Percentiles rank a stretch among this genome's conserved stretches.
phyloP scores from a whole-genome alignment of 2,329 filamentous ascomycete genomes.

The Metarhizium brunneum region DNA sequence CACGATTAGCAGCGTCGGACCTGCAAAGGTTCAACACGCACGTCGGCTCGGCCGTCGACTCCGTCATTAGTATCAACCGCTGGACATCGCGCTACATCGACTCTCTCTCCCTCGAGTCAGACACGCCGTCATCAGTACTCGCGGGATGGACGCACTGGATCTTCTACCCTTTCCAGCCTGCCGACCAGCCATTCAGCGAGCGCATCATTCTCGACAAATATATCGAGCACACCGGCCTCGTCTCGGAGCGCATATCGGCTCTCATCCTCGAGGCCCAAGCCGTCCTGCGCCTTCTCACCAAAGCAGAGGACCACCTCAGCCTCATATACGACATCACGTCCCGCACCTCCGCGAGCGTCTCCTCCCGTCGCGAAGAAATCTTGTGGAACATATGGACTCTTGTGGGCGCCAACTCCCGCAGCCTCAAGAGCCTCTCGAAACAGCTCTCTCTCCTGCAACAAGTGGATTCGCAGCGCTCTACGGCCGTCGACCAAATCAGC shows the following conservation, averaged over 20 bases:
- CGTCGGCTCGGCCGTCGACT: conserved; percentile 64
- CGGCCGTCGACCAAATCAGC: conserved; percentile 59
- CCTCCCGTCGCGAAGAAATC: conserved; percentile 53
- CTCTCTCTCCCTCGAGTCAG: conserved; percentile 37
- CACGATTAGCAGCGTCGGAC: conserved; percentile 53
- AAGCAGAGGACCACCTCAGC: conserved; percentile 60
- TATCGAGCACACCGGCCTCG: conserved; percentile 58
- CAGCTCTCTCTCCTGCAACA: conserved; percentile 56
- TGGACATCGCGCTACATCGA: conserved; percentile 66
- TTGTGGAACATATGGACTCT: conserved; percentile 65
- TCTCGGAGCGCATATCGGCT: conserved; percentile 58
- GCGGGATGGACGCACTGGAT: conserved; percentile 33
- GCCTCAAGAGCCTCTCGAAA: conserved; percentile 49
- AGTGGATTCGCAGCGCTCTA: conserved; percentile 56
- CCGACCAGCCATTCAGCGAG: conserved; percentile 39
- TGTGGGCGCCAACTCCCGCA: conserved; percentile 57
- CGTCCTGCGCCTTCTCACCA: conserved; percentile 54
- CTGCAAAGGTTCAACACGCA: conserved; percentile 69
- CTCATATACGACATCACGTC: conserved; percentile 61
- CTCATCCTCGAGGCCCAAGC: conserved; percentile 64
- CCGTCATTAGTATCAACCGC: conserved; percentile 63
- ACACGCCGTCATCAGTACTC: conserved; percentile 25
- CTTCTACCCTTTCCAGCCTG: conserved; percentile 54
- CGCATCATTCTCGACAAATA: conserved; percentile 63
- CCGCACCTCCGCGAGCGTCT: conserved; percentile 50